Evolutionary conservation across 2,329 filamentous ascomycete genomes (phyloP).

Genomic region (Sclerotinia spermophila): DNA sequence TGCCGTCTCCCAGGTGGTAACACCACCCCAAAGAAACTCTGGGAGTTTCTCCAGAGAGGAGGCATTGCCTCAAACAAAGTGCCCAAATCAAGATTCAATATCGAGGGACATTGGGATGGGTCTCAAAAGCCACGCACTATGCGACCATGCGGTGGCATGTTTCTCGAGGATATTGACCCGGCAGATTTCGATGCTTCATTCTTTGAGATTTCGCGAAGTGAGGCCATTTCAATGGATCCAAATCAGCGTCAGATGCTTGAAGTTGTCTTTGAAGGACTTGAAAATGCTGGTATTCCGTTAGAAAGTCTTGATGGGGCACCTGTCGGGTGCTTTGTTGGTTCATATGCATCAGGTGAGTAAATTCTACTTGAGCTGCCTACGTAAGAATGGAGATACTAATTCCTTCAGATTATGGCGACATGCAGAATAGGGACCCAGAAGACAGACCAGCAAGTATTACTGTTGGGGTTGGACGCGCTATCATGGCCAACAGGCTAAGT

Average conservation of each 20-base stretch:
- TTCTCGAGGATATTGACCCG: slow-evolving; percentile 39
- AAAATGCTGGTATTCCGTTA: slow-evolving; percentile 24
- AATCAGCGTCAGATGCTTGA: slow-evolving; percentile 44
- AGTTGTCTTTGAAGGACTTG: slow-evolving; percentile 61
- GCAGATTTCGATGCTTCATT: slow-evolving; percentile 41
- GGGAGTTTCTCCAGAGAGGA: slow-evolving; percentile 56
- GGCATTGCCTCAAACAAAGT: slow-evolving; percentile 61
- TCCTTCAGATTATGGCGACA: slow-evolving; percentile 22
- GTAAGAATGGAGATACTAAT: slow-evolving; percentile 23
- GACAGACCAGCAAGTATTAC: slow-evolving; percentile 16
- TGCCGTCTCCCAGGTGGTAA: slow-evolving; percentile 40
- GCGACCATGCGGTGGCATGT: slow-evolving; percentile 69
- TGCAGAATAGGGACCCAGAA: slow-evolving; percentile 25
- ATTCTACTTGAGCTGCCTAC: slow-evolving; percentile 33
- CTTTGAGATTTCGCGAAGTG: slow-evolving; percentile 40
- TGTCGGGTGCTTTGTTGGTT: slow-evolving; percentile 23
- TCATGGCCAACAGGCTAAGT: slow-evolving; percentile 47
- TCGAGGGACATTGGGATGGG: slow-evolving; percentile 62
- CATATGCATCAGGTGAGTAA: slow-evolving; percentile 23
- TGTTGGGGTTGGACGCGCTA: slow-evolving; percentile 31
- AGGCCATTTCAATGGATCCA: slow-evolving; percentile 41
- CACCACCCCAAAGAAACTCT: slow-evolving; percentile 36
- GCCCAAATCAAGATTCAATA: slow-evolving; percentile 66
- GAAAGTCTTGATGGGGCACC: slow-evolving; percentile 20
- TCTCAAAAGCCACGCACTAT: slow-evolving; percentile 64